Evolutionary conservation across 140 eudicot species (phyloP), one percentile per base, ranked within the genome.

Genomic region (Oenanthe javanica): DNA sequence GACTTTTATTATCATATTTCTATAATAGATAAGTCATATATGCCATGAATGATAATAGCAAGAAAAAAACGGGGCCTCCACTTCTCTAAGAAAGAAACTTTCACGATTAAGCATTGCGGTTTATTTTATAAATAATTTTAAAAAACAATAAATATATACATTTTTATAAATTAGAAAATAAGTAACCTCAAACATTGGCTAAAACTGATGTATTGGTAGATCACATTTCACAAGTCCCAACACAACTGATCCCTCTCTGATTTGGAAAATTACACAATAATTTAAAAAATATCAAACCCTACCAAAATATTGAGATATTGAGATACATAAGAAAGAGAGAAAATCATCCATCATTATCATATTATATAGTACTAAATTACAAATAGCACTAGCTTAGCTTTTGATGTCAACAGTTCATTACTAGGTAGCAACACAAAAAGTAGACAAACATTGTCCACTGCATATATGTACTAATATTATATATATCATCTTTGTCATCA

Each of bases 341-440:
- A 67, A 45, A 40, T 25, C 54, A 16, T 9, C 45, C 66, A 82
- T 70, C 73, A 82, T 82, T 31, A 48, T 46, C 36, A 40, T 21
- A 74, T 18, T 42, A 72, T 18, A 15, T 61, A 23, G 5, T 25
- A 63, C 71, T 27, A 63, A 10, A 59, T 59, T 19, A 59, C 12
- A 51, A 50, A 72, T 51, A 72, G 74, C 71, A 23, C 63, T 82
- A 13, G 80, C 55, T 72, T 72, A 79, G 45, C 75, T 76, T 81
- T 75, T 75, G 51, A 46, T 9, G 55, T 16, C 57, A 27, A 10
- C 75, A 78, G 27, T 78, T 42, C 50, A 55, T 40, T 61, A 57
- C 81, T 47, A 74, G 77, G 19, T 31, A 14, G 74, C 77, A 63
- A 46, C 72, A 43, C n/a, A 79, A 79, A 36, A 42, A 79, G 59